Base-by-base conservation (phyloP, 805 yeast genomes). In the Clavispora santaluciae region DNA sequence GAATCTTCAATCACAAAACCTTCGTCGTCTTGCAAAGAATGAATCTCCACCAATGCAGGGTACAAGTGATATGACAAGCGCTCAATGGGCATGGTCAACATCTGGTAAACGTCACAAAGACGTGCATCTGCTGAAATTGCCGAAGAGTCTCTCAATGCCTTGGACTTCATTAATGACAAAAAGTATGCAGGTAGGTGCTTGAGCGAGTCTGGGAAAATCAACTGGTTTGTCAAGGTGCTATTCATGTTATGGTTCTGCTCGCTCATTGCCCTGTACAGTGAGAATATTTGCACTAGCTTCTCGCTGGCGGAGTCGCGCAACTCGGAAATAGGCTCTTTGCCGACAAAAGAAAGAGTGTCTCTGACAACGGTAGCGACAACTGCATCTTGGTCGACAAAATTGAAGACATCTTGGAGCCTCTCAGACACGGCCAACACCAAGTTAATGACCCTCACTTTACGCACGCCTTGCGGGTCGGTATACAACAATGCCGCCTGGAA, bases 401-500 rank as follows among this genome's bases (percentile, higher is more conserved):
- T 77, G 63, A 86, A 86, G 6, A 88, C 82, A 41, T 84, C 89
- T 36, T 75, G 75, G 31, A 84, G 64, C 40, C 86, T 74, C 45
- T 82, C 84, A 2, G 93, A 79, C 12, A 87, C 90, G 0, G 95
- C 86, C 35, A 86, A 78, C n/a, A 84, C 83, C 42, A 80, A 68
- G 56, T 93, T 93, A 36, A 86, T 75, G n/a, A 89, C 89, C 46
- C 99, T 75, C 12, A 93, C 91, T 52, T 86, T 83, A 49, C 97
- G 70, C 7, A 72, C 63, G 17, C 99, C 99, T 36, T 72, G 72
- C 2, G 72, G 56, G 35, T 88, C 85, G 0, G 97, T 90, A 59
- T 89, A 91, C 41, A 93, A 66, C 21, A 93, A 51, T 0, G 98
- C 97, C 1, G 86, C 84, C 63, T 93, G 99, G 68, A 91, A 87